A percentile compares a stretch with the other conserved stretches of the same genome.
Evolutionary conservation across 2,329 filamentous ascomycete species (phyloP).

Genomic region (Fusarium lyarnte): DNA sequence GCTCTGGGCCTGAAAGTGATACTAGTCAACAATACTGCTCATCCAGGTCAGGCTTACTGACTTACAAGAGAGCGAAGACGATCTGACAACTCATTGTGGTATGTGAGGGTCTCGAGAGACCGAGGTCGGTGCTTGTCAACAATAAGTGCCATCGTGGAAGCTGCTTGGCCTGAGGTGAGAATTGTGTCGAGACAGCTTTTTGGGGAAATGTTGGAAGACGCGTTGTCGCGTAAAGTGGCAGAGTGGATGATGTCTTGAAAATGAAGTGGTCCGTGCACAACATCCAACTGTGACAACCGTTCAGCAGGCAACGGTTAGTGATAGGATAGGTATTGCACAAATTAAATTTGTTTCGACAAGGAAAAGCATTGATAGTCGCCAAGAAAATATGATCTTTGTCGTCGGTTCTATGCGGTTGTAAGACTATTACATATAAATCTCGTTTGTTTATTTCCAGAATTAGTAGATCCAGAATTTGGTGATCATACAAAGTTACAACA

Average conservation of each 20-base stretch:
- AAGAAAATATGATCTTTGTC: not conserved
- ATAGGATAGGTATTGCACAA: not conserved
- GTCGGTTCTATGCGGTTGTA: not conserved
- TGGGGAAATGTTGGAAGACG: conserved; percentile 41
- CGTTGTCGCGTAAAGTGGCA: conserved; percentile 55
- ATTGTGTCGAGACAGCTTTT: conserved; percentile 38
- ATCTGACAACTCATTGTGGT: conserved; percentile 88
- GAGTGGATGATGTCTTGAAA: conserved; percentile 44
- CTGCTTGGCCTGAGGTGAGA: conserved; percentile 18
- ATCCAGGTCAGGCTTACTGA: conserved; percentile 55
- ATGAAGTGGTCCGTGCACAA: conserved; percentile 37
- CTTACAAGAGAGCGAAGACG: conserved; percentile 85
- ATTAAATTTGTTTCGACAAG: not conserved
- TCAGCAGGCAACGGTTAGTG: conserved; percentile 25
- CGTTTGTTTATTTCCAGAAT: not conserved
- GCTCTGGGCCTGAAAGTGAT: conserved; percentile 79
- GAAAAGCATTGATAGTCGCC: not conserved
- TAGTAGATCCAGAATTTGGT: conserved; percentile 25
- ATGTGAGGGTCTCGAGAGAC: conserved; percentile 81
- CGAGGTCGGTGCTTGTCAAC: conserved; percentile 78
- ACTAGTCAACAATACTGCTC: conserved; percentile 7
- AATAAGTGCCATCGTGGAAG: conserved; percentile 69
- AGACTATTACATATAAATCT: not conserved
- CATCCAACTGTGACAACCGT: not conserved
- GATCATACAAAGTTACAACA: conserved; percentile 43